Evolutionary conservation across 306 rosid species (phyloP).

Genomic region (Quercus dentata): DNA sequence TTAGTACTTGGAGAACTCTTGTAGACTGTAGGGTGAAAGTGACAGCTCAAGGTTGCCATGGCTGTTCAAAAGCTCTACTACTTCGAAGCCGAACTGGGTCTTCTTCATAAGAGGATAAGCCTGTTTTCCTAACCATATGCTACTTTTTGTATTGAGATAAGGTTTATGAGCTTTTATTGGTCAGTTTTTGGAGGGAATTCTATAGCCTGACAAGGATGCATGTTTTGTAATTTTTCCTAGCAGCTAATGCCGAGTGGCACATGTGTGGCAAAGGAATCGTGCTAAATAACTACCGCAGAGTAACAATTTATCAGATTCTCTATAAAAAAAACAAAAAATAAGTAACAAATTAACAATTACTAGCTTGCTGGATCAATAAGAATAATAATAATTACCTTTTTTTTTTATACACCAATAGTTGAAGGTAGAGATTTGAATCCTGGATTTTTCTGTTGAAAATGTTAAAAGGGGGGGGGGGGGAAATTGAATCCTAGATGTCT

Average conservation of each 20-base stretch:
- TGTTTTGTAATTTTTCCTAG: constrained; percentile 8
- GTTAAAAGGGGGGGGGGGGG: too few species aligned
- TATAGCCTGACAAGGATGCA: constrained; percentile 15
- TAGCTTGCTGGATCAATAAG: too few species aligned
- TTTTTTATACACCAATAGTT: too few species aligned
- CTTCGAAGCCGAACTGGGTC: constrained; percentile 1
- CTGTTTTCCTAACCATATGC: constrained; percentile 29
- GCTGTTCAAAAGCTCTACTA: constrained; percentile 28
- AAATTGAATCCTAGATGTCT: too few species aligned
- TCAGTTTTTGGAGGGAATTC: constrained; percentile 14
- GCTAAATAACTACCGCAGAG: background rate
- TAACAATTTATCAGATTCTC: too few species aligned
- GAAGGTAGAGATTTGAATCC: too few species aligned
- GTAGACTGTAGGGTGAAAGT: constrained; percentile 34
- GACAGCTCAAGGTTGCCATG: constrained; percentile 73
- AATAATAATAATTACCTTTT: too few species aligned
- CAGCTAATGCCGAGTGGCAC: constrained; percentile 12
- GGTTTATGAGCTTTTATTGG: constrained; percentile 27
- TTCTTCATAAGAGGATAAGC: constrained; percentile 44
- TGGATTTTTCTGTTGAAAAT: too few species aligned
- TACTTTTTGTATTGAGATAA: constrained; percentile 34
- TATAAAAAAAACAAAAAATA: too few species aligned
- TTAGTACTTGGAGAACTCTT: constrained; percentile 26
- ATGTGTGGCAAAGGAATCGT: background rate
- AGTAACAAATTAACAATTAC: too few species aligned